These are phyloP conservation scores for Sphaerulina vaccinii DNA, from an alignment of 2,329 filamentous ascomycete species.

Conservation along the genomic window DNA sequence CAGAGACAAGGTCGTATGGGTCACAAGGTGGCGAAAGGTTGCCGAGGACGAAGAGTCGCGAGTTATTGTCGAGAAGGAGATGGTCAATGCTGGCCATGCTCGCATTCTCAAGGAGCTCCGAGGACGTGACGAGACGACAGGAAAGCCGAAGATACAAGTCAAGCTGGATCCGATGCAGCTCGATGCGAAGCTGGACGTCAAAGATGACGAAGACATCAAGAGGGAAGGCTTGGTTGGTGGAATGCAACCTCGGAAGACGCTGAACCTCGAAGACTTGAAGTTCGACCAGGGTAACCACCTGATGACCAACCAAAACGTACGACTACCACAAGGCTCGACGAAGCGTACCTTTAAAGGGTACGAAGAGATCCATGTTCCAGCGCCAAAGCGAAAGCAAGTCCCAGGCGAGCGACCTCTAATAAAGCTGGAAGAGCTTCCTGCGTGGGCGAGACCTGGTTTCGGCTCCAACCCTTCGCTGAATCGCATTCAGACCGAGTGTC, in stretches of 20 bases:
- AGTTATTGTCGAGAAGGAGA: constrained; percentile 79
- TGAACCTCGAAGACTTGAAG: constrained; percentile 92
- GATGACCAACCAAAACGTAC: constrained; percentile 98
- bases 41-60: constrained; percentile 74
- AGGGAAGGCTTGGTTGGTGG: constrained; percentile 75
- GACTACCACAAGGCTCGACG: constrained; percentile 88
- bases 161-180: constrained; percentile 85
- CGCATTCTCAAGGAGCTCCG: constrained; percentile 85
- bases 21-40: constrained; percentile 79
- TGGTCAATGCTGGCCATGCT: constrained; percentile 82
- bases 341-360: constrained; percentile 97
- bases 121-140: constrained; percentile 63
- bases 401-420: constrained; percentile 73
- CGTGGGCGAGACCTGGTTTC: constrained; percentile 87
- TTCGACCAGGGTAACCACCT: constrained; percentile 98
- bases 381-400: constrained; percentile 83
- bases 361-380: constrained; percentile 95
- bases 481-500: constrained; percentile 93
- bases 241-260: constrained; percentile 78
- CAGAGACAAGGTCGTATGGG: constrained; percentile 92
- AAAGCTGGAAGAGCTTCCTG: constrained; percentile 82
- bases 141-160: constrained; percentile 69
- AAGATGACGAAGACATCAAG: constrained; percentile 55
- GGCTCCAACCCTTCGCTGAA: constrained; percentile 84
- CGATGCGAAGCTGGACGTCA: constrained; percentile 46